A percentile compares a stretch with the other conserved stretches of the same genome.
Conservation (phyloP, 139 green algal species). For the Deuterostichococcus epilithicus region DNA sequence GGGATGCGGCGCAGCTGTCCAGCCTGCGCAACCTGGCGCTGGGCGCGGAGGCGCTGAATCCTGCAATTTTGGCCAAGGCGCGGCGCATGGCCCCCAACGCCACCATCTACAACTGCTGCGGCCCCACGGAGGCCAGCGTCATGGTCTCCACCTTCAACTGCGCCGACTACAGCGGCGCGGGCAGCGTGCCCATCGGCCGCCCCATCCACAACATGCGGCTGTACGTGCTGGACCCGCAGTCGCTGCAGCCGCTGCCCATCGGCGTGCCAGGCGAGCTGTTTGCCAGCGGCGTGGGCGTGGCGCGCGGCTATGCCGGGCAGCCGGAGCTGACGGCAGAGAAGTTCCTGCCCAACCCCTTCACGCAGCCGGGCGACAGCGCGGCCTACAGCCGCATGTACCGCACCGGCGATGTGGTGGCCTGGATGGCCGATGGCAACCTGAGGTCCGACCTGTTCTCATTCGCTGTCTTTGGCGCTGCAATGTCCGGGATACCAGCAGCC, state of each 20-base stretch:
- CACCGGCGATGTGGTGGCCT: constrained; percentile 37
- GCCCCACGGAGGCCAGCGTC: constrained; percentile 36
- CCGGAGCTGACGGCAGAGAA: constrained; percentile 14
- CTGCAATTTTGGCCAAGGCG: neutral
- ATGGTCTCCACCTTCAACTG: neutral
- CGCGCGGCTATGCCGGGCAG: constrained; percentile 9
- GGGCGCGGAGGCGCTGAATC: constrained; percentile 8
- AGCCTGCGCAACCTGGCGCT: neutral
- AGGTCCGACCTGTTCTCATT: neutral
- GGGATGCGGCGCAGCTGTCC: neutral
- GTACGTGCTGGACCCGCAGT: constrained; percentile 38
- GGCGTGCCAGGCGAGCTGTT: constrained; percentile 27
- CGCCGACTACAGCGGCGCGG: constrained; percentile 3
- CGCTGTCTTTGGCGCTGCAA: too few relatives aligned
- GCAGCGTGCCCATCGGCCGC: constrained; percentile 26
- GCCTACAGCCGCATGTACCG: constrained; percentile 14
- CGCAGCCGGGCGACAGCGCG: constrained; percentile 1
- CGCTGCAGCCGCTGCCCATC: constrained; percentile 23
- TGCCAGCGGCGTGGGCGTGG: constrained; percentile 17
- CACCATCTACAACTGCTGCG: constrained; percentile 16
- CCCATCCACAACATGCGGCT: constrained; percentile 39
- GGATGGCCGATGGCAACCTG: constrained; percentile 20
- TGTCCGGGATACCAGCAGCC: too few relatives aligned
- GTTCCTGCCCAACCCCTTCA: constrained; percentile 26
- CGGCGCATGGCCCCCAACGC: constrained; percentile 3